Percentiles rank a stretch among this genome's conserved stretches.
Conservation (phyloP, 768 basidiomycete species). For the Pisolithus marmoratus region DNA sequence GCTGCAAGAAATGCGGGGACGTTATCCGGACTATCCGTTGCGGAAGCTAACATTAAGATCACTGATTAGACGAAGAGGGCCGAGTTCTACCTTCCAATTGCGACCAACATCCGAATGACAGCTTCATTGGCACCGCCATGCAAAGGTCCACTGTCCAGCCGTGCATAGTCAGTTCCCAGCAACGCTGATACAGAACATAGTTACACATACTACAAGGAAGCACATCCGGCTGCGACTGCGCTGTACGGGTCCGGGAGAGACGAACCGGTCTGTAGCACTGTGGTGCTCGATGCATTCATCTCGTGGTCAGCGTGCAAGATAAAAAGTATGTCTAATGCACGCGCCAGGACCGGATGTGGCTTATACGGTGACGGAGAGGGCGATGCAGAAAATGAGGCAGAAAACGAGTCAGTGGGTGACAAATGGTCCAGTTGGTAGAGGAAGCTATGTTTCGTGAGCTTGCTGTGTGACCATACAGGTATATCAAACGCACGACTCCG, state of each 20-base stretch:
- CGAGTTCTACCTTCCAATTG: constrained; percentile 64
- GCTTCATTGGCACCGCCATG: constrained; percentile 87
- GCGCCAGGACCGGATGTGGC: constrained; percentile 81
- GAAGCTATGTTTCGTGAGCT: constrained; percentile 43
- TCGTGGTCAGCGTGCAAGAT: constrained; percentile 89
- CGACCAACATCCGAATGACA: constrained; percentile 88
- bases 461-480: background rate
- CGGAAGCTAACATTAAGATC: background rate
- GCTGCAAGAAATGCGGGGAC: constrained; percentile 81
- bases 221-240: constrained; percentile 83
- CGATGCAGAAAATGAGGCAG: constrained; percentile 29
- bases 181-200: background rate
- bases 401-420: constrained; percentile 27
- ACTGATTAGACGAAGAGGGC: background rate
- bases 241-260: constrained; percentile 90
- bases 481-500: constrained; percentile 58
- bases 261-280: constrained; percentile 82
- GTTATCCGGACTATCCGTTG: constrained; percentile 59
- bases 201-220: constrained; percentile 74
- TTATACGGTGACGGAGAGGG: constrained; percentile 55
- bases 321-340: constrained; percentile 84
- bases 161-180: background rate
- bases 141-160: constrained; percentile 21
- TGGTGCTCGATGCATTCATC: constrained; percentile 80
- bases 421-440: constrained; percentile 88